These are phyloP conservation scores for Glutinoglossum americanum DNA, from an alignment of 495 filamentous ascomycete genomes.

Conservation along the genomic window DNA sequence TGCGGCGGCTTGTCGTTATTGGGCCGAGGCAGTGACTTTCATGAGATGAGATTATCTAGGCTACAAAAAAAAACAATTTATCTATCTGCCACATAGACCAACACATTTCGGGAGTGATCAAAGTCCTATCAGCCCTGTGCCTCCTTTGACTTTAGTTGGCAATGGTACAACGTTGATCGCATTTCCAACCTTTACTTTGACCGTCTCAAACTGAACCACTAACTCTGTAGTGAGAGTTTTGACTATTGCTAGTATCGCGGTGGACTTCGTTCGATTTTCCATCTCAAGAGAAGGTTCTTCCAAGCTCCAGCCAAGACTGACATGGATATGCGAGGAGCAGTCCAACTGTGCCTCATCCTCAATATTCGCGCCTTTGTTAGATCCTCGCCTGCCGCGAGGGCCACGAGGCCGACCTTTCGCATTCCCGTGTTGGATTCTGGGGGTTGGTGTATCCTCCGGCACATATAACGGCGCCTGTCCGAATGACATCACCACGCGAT, in stretches of 20 bases:
- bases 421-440: neutral
- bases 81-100: no score
- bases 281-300: slow-evolving; percentile 22
- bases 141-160: slow-evolving; percentile 10
- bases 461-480: slow-evolving; percentile 55
- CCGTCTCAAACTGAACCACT: slow-evolving; percentile 21
- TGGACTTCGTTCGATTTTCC: neutral
- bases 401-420: neutral
- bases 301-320: slow-evolving; percentile 63
- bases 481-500: slow-evolving; percentile 33
- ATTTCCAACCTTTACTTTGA: slow-evolving; percentile 69
- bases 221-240: slow-evolving; percentile 9
- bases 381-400: neutral
- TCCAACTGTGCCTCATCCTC: neutral
- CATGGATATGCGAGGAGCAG: slow-evolving; percentile 33
- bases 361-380: neutral
- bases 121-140: slow-evolving; percentile 9
- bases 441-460: neutral
- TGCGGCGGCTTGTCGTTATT: neutral
- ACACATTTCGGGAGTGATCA: neutral
- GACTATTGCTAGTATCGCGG: neutral
- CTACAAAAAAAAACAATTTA: no score
- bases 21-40: neutral
- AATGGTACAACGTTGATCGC: slow-evolving; percentile 35
- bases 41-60: no score